Percentiles rank a stretch among this genome's conserved stretches.
Conservation (phyloP, 371 early-diverging fungal genomes). For the Saksenaea oblongispora region DNA sequence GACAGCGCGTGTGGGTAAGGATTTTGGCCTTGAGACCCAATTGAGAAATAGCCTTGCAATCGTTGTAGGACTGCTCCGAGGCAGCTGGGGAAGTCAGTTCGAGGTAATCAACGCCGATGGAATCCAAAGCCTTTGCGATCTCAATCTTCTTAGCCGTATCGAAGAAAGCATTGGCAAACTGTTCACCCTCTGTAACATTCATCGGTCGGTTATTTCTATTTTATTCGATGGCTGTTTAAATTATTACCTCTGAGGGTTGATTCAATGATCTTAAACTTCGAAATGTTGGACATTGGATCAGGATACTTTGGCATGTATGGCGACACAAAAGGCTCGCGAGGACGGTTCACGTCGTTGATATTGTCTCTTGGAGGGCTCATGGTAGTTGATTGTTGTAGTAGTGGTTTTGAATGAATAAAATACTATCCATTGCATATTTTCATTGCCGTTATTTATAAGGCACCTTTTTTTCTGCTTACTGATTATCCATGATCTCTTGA, state of each 20-base stretch:
- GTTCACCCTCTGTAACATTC: slow-evolving; percentile 87
- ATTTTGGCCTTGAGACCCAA: slow-evolving; percentile 95
- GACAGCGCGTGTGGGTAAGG: slow-evolving; percentile 92
- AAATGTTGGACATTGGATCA: slow-evolving; percentile 78
- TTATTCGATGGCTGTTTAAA: not conserved
- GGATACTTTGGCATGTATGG: slow-evolving; percentile 64
- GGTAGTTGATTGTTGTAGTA: not conserved
- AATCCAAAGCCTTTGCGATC: slow-evolving; percentile 94
- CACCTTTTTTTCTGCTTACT: not conserved
- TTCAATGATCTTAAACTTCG: slow-evolving; percentile 91
- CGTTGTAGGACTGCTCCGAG: slow-evolving; percentile 85
- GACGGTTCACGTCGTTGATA: slow-evolving; percentile 12
- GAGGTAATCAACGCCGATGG: slow-evolving; percentile 95
- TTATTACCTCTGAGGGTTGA: slow-evolving; percentile 83
- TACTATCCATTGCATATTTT: not conserved
- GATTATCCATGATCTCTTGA: slow-evolving; percentile 1
- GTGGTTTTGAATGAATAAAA: not conserved
- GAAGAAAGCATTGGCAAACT: slow-evolving; percentile 96
- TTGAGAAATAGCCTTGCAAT: slow-evolving; percentile 85
- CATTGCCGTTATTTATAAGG: not conserved
- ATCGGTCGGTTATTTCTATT: not conserved
- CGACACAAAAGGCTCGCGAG: slow-evolving; percentile 31
- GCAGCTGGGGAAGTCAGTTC: slow-evolving; percentile 95
- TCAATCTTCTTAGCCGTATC: slow-evolving; percentile 92
- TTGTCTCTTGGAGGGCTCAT: not conserved